Percentiles rank a stretch among this genome's conserved stretches.
Conservation (phyloP, 2,329 filamentous ascomycete species). For the Helotiales sp. region DNA sequence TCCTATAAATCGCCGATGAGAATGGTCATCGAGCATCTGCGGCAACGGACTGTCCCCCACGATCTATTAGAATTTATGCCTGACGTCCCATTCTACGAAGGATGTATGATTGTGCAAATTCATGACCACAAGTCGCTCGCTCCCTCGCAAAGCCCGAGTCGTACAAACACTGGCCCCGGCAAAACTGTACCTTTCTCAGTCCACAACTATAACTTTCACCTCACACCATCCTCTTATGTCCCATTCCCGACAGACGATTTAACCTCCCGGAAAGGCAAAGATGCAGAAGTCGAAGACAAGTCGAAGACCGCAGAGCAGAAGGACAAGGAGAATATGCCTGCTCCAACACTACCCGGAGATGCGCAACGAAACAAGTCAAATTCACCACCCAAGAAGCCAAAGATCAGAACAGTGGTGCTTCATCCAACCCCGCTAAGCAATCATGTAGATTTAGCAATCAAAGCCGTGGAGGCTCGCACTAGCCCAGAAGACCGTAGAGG, state of each 20-base stretch:
- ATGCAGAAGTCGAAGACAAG: slow-evolving; percentile 34
- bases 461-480: slow-evolving; percentile 65
- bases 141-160: slow-evolving; percentile 59
- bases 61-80: slow-evolving; percentile 80
- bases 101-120: slow-evolving; percentile 92
- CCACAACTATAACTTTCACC: slow-evolving; percentile 86
- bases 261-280: slow-evolving; percentile 34
- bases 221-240: slow-evolving; percentile 85
- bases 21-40: slow-evolving; percentile 73
- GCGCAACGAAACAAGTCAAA: slow-evolving; percentile 43
- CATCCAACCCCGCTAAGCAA: slow-evolving; percentile 78
- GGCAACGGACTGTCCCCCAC: slow-evolving; percentile 77
- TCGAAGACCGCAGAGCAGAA: slow-evolving; percentile 39
- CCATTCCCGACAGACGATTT: slow-evolving; percentile 64
- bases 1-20: slow-evolving; percentile 91
- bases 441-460: slow-evolving; percentile 73
- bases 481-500: slow-evolving; percentile 48
- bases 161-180: slow-evolving; percentile 54
- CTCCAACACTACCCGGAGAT: slow-evolving; percentile 49
- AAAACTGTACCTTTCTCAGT: slow-evolving; percentile 76
- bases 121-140: slow-evolving; percentile 77
- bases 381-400: slow-evolving; percentile 54
- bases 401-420: slow-evolving; percentile 75
- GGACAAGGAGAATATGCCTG: slow-evolving; percentile 61
- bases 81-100: slow-evolving; percentile 85